Percentiles rank a stretch among this genome's conserved stretches.
phyloP scores from a whole-genome alignment of 352 stramenopile species.

The Phytophthora kernoviae region DNA sequence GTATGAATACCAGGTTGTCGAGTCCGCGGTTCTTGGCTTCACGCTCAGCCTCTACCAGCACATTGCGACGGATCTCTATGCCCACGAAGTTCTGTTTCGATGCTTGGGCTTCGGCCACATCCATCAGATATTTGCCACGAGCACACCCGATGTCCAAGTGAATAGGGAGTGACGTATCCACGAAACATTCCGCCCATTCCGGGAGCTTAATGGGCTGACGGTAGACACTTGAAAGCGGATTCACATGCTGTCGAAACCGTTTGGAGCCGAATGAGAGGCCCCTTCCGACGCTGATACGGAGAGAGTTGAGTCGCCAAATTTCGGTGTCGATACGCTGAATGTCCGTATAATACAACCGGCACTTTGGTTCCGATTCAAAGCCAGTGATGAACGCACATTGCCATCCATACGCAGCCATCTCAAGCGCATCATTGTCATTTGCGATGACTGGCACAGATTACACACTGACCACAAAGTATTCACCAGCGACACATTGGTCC shows the following conservation, averaged over 20 bases:
- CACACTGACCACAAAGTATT: not conserved
- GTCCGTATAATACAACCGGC: constrained; percentile 3
- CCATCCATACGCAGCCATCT: constrained; percentile 12
- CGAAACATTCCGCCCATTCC: constrained; percentile 60
- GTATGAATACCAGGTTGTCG: constrained; percentile 74
- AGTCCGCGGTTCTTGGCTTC: constrained; percentile 51
- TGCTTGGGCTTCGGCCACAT: constrained; percentile 47
- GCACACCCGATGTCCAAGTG: constrained; percentile 87
- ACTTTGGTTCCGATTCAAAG: not conserved
- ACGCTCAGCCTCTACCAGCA: constrained; percentile 62
- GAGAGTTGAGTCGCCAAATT: not conserved
- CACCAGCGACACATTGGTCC: not conserved
- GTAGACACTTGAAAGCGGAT: constrained; percentile 73
- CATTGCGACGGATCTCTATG: constrained; percentile 84
- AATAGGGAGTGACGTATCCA: constrained; percentile 55
- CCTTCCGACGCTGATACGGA: not conserved
- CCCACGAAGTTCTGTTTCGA: constrained; percentile 71
- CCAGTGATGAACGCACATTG: constrained; percentile 5
- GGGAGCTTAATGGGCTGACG: constrained; percentile 65
- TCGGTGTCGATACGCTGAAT: constrained; percentile 9
- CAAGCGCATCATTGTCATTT: constrained; percentile 17
- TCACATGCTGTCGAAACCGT: constrained; percentile 86
- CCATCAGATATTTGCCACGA: constrained; percentile 80
- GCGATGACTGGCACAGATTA: not conserved
- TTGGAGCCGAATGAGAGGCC: constrained; percentile 37